Evolutionary conservation across 148 eudicot genomes (phyloP), one percentile per base, ranked within the genome.

Genomic region (Rheum nobile): DNA sequence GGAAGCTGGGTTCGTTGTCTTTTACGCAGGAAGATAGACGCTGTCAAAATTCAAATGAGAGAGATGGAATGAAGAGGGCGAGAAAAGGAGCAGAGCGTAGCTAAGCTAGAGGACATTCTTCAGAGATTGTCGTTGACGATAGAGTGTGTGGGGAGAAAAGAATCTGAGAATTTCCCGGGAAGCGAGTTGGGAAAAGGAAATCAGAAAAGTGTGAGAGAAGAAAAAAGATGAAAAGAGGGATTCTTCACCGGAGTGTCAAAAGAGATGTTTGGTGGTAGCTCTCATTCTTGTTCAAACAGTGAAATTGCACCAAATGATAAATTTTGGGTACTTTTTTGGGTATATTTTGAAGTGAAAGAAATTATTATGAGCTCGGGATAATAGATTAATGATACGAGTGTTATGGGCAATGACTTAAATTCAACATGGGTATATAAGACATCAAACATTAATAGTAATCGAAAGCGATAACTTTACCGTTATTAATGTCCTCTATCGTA

Each of bases 101-200:
- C 43, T 41, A 41, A 5, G 19, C 13, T 14, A 37, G 21, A 10
- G 4, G 32, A n/a, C n/a, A n/a, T n/a, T n/a, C n/a, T 4, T 65
- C 70, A 65, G 70, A 34, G n/a, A 34, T 16, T 65, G 70, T 65
- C 70, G 70, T 65, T 65, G 70, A 65, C 70, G 70, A 65, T 17
- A 32, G 70, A 32, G 70, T 17, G 41, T 31, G 39, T 3, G 21
- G 22, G 21, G 37, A 28, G 21, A 34, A 34, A 65, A 19, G 70
- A 65, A 65, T 65, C 70, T 65, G 39, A 65, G 41, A 65, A 65
- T 11, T 65, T 65, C 41, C 41, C 39, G 70, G 70, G 70, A 32
- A 63, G 39, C 38, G 70, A 37, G 39, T 34, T 65, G 70, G 43
- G 37, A 2, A 41, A 32, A 65, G 32, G 2, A 59, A 59, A 28